Base-by-base conservation (phyloP, 768 basidiomycete species). In the Zangia roseola region DNA sequence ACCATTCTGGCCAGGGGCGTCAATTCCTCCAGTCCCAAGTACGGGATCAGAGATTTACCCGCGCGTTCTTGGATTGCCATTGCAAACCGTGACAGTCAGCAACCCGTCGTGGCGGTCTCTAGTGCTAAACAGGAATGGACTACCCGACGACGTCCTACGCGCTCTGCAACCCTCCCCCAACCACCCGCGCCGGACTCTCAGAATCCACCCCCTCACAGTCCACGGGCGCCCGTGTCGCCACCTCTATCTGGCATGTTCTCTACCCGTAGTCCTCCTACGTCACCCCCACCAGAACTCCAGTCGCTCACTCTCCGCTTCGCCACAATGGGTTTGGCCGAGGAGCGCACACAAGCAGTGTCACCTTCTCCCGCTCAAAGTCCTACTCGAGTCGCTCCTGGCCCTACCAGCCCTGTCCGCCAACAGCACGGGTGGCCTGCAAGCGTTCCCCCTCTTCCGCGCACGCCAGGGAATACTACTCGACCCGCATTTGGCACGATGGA, bases 1-100 rank as follows among this genome's bases (percentile, higher is more conserved):
- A 25, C 47, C 25, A 19, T 50, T 1, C 45, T 46, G 20, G 35
- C 48, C 31, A 45, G 6, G 36, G 41, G n/a, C 12, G 34, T 24
- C 19, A 46, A 40, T 44, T 51, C 56, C 6, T 55, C 59, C 8
- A 71, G 71, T 43, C 74, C 77, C 5, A 62, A 68, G 53, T 74
- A 71, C 47, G 76, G 75, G 1, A 74, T 74, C 35, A 71, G 72
- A n/a, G 70, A 77, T 58, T 47, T 76, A 13, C 74, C 76, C 23
- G 40, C 62, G 20, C 67, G 48, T 14, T 49, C 64, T 30, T 68
- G 63, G 21, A 58, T 55, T 6, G 62, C 63, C 41, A 65, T 61
- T 33, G 55, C 49, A 24, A 53, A 47, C 44, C 43, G 53, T 36
- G 47, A 61, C 26, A 39, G 25, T 24, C 48, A 39, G 43, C 35